Evolutionary conservation across 306 rosid genomes (phyloP), one percentile per base, ranked within the genome.

Genomic region (Crataegus laevigata): DNA sequence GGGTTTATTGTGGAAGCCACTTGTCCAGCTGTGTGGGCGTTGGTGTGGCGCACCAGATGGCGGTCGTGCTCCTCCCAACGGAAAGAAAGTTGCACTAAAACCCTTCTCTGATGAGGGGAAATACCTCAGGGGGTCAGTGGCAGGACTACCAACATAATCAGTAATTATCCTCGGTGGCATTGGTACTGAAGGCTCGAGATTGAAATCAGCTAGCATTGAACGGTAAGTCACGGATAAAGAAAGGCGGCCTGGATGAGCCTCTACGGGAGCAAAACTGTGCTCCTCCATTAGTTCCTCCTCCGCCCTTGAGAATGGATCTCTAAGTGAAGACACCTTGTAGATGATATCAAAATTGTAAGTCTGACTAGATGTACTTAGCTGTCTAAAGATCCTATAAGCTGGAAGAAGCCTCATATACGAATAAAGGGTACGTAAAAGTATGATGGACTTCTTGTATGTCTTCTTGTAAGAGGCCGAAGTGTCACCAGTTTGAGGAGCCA

Each of bases 81-180:
- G 88, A 82, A 87, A 85, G 82, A 91, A 86, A 28, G 85, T 88
- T 24, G 96, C 71, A 50, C 85, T 60, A 70, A 85, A 81, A 75
- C 89, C 86, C 89, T 79, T 89, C 57, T 68, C 87, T 1, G 84
- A 87, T 59, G 82, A 60, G 45, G 94, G 90, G 75, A 93, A 85
- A 69, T 62, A 85, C 79, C 91, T 90, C 86, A 88, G 19, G 62
- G 91, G 96, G 50, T 93, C 91, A 28, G 96, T 84, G 66, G 71
- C 83, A 72, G 96, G 96, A 61, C 96, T 90, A 73, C 96, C 98
- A 76, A 93, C 96, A 88, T 93, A 93, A 81, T 93, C 96, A 40
- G 88, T 69, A 12, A 91, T 93, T 76, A 93, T 89, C 83, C 62
- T 85, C 18, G 96, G 84, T 38, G 90, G 88, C 78, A 87, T 71